A percentile compares a stretch with the other conserved stretches of the same genome.
phyloP scores from a whole-genome alignment of 495 filamentous ascomycete genomes.

The Immersiella caudata region DNA sequence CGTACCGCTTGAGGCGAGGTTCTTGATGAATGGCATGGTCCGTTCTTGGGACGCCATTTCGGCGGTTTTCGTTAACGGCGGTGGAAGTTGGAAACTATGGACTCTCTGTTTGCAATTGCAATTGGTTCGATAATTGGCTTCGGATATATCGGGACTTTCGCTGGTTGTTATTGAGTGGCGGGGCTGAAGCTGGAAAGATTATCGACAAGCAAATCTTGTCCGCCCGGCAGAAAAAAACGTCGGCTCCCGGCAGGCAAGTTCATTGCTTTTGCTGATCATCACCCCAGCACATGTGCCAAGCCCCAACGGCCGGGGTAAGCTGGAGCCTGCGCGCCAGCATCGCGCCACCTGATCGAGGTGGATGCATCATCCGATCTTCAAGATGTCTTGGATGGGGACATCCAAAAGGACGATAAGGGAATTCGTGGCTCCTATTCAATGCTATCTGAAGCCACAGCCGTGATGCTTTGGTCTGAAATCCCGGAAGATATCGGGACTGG shows the following conservation, averaged over 20 bases:
- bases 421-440: no score
- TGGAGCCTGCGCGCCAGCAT: background rate
- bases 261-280: background rate
- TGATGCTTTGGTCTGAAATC: no score
- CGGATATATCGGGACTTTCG: background rate
- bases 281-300: background rate
- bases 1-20: constrained; percentile 54
- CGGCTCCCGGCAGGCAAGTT: background rate
- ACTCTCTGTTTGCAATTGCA: background rate
- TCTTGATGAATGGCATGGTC: constrained; percentile 56
- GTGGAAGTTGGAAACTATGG: no score
- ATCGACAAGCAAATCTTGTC: constrained; percentile 34
- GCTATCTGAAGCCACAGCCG: no score
- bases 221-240: constrained; percentile 39
- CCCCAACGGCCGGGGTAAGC: background rate
- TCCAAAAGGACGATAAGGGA: no score
- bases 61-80: constrained; percentile 6
- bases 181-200: constrained; percentile 17
- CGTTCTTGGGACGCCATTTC: constrained; percentile 49
- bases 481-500: no score
- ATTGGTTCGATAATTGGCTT: background rate
- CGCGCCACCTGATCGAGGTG: background rate
- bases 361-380: background rate
- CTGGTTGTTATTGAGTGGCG: background rate
- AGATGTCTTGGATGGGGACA: background rate